Percentiles rank a stretch among this genome's conserved stretches.
phyloP scores from a whole-genome alignment of 257 asterid genomes.

The Jacaranda copaia region DNA sequence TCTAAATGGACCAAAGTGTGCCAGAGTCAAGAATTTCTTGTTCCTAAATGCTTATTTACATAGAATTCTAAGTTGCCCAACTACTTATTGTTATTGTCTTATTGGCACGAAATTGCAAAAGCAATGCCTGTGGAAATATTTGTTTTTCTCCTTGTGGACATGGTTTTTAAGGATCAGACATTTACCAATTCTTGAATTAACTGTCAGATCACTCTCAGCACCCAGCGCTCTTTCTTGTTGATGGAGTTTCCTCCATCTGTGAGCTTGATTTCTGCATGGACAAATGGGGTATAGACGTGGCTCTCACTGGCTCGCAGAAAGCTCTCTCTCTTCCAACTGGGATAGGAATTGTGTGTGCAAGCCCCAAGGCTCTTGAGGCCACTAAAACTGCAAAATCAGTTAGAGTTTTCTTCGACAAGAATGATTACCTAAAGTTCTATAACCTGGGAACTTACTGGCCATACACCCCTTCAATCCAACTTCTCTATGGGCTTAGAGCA shows the following conservation, averaged over 20 bases:
- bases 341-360: constrained; percentile 91
- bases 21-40: no score
- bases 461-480: constrained; percentile 96
- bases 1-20: no score
- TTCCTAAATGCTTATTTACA: no score
- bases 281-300: constrained; percentile 99
- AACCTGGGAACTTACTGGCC: constrained; percentile 99
- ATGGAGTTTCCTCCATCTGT: constrained; percentile 97
- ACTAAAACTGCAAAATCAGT: constrained; percentile 85
- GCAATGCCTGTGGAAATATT: no score
- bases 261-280: constrained; percentile 99
- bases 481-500: constrained; percentile 85
- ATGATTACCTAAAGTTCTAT: constrained; percentile 90
- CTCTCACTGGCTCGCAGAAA: constrained; percentile 95
- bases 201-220: constrained; percentile 83
- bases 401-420: constrained; percentile 96
- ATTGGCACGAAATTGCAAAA: no score
- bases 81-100: no score
- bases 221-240: constrained; percentile 91
- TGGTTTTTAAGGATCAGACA: background rate
- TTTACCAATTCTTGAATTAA: background rate
- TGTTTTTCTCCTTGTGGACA: no score
- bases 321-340: constrained; percentile 99
- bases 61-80: no score
- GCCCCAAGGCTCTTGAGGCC: constrained; percentile 95